A percentile compares a stretch with the other conserved stretches of the same genome.
These are phyloP conservation scores for Heritiera littoralis DNA, from an alignment of 345 rosid species.

Conservation along the genomic window DNA sequence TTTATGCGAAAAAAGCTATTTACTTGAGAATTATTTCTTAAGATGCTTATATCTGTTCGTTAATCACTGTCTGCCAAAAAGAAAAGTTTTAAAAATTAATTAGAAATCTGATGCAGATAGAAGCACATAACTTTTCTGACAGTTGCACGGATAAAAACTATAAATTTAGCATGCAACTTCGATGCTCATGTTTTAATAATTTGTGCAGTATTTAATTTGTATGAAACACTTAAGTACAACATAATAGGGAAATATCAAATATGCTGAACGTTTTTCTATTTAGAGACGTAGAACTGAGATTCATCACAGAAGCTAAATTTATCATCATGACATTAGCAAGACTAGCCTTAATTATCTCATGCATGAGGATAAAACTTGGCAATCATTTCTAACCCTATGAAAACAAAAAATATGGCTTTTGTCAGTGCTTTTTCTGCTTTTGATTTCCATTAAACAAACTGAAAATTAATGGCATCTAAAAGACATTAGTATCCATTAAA, in stretches of 20 bases:
- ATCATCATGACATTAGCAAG: conserved; percentile 1
- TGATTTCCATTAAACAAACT: neutral
- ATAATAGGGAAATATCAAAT: neutral
- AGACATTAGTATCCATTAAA: neutral
- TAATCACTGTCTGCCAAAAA: neutral
- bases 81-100: neutral
- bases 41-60: neutral
- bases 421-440: conserved; percentile 3
- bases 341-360: neutral
- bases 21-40: neutral
- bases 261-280: neutral
- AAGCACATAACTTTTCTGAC: neutral
- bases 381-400: neutral
- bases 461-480: neutral
- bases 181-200: neutral
- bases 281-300: neutral
- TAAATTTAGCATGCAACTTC: neutral
- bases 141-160: neutral
- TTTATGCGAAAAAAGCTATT: neutral
- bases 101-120: neutral
- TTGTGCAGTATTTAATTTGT: neutral
- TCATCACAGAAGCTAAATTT: conserved; percentile 8
- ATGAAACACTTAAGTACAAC: neutral
- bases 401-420: neutral
- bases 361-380: neutral